Percentiles rank a stretch among this genome's conserved stretches.
Evolutionary conservation across 345 rosid species (phyloP).

Genomic region (Noccaea bulbosa): DNA sequence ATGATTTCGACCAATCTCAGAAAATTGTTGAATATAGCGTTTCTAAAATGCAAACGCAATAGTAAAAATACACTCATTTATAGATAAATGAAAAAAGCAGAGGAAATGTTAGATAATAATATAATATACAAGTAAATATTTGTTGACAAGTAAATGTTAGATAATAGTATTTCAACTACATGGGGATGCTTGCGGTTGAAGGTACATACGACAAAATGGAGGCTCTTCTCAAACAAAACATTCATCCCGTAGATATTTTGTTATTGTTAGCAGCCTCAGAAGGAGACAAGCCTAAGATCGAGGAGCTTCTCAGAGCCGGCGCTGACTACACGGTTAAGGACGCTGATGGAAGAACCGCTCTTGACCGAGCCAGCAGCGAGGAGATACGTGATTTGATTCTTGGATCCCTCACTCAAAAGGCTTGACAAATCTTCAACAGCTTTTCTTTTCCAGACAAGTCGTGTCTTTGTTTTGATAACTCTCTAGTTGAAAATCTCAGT

Average conservation of each 20-base stretch:
- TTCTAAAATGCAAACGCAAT: conserved; percentile 8
- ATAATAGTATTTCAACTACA: conserved; percentile 86
- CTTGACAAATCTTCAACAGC: conserved; percentile 44
- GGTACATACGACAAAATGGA: conserved; percentile 93
- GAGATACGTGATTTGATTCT: conserved; percentile 74
- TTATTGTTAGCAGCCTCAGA: conserved; percentile 83
- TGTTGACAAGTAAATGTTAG: not conserved
- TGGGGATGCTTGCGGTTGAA: conserved; percentile 96
- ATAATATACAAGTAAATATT: too few species aligned
- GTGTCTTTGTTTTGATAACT: conserved; percentile 15
- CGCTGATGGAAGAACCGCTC: conserved; percentile 73
- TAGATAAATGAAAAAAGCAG: too few species aligned
- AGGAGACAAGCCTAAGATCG: conserved; percentile 87
- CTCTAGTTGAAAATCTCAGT: conserved; percentile 1
- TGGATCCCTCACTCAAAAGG: conserved; percentile 60
- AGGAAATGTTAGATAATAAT: too few species aligned
- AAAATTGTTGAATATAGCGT: not conserved
- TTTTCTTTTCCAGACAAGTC: conserved; percentile 1
- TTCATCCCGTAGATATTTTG: conserved; percentile 87
- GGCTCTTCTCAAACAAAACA: conserved; percentile 69
- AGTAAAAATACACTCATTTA: not conserved
- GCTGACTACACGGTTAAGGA: conserved; percentile 69
- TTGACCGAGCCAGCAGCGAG: conserved; percentile 61
- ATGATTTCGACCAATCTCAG: not conserved
- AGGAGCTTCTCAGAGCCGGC: conserved; percentile 84